Evolutionary conservation across 73 alveolate species (phyloP).

Genomic region (Stentor roeselii): DNA sequence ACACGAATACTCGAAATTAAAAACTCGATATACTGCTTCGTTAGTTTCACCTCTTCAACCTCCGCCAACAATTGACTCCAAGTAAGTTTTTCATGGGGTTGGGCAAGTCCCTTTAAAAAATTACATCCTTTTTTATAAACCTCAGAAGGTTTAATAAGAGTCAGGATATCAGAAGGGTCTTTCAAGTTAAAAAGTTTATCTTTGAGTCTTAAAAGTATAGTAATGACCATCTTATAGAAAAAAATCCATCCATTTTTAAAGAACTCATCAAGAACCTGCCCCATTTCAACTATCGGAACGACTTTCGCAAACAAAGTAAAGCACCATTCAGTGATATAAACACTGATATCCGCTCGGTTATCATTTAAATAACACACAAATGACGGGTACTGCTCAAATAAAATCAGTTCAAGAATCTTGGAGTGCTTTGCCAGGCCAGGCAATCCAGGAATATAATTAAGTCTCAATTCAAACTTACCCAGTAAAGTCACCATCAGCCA

Average conservation of each 20-base stretch:
- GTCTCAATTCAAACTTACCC: slow-evolving; percentile 70
- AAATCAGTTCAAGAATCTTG: slow-evolving; percentile 36
- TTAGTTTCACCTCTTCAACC: background rate
- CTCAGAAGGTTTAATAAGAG: background rate
- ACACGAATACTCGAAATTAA: background rate
- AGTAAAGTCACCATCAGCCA: slow-evolving; percentile 76
- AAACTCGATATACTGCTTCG: background rate
- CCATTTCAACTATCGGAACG: slow-evolving; percentile 31
- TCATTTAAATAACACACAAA: slow-evolving; percentile 33
- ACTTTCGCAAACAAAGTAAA: slow-evolving; percentile 46
- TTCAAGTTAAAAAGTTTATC: slow-evolving; percentile 24
- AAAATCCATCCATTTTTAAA: slow-evolving; percentile 11
- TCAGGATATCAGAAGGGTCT: slow-evolving; percentile 2
- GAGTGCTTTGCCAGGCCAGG: slow-evolving; percentile 72
- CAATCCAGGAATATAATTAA: slow-evolving; percentile 53
- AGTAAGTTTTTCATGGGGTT: background rate
- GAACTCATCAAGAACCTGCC: background rate
- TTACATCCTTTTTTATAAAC: background rate
- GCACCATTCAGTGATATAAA: slow-evolving; percentile 67
- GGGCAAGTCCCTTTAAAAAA: background rate
- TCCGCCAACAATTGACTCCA: background rate
- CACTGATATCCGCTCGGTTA: slow-evolving; percentile 32
- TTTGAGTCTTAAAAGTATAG: slow-evolving; percentile 35
- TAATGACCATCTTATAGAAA: slow-evolving; percentile 23
- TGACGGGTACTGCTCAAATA: slow-evolving; percentile 33